Base-by-base conservation (phyloP, 139 green algal genomes). In the Coccomyxa sp. region DNA sequence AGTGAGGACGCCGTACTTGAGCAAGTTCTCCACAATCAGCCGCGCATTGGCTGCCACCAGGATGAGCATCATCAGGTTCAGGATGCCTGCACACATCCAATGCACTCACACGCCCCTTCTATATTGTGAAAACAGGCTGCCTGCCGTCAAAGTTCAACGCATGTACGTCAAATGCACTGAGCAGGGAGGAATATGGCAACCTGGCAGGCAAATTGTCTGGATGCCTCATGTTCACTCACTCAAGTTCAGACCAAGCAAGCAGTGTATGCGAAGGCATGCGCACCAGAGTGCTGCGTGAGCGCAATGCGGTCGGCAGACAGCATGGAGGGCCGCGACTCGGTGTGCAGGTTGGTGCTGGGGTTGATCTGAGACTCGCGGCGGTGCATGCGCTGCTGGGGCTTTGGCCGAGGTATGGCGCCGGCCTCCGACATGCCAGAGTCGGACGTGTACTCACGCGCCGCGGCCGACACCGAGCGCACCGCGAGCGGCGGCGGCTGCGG, bases 21-120 rank as follows among this genome's bases (percentile, higher is more conserved):
- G 84, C 32, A 95, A 84, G 89, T 98, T 98, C 86, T 98, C 95
- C 31, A 98, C 80, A 30, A 96, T 93, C 13, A 97, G 88, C n/a
- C 94, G 90, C 78, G 91, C 90, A 86, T 97, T 96, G 45, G 92
- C 91, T 14, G 90, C 85, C 17, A 93, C 77, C 77, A 98, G 81
- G 25, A 97, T 88, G 58, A 98, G 88, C 30, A 91, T 87, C 67
- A 88, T 86, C 15, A 98, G 89, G 77, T 94, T 98, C 67, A 94
- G 76, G 23, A 98, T 51, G 23, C 94, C 94, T 83, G 86, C 80
- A 75, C 13, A 51, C 38, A 51, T 51, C 38, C 38, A 51, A 51
- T 51, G 7, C 38, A 51, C 38, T 51, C 38, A 74, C 66, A 23
- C 66, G 9, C 7, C 66, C 66, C 21, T 27, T 30, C 66, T 13